A percentile compares a stretch with the other conserved stretches of the same genome.
phyloP scores from a whole-genome alignment of 768 basidiomycete genomes.

The Phylloporus rhodoxanthus region DNA sequence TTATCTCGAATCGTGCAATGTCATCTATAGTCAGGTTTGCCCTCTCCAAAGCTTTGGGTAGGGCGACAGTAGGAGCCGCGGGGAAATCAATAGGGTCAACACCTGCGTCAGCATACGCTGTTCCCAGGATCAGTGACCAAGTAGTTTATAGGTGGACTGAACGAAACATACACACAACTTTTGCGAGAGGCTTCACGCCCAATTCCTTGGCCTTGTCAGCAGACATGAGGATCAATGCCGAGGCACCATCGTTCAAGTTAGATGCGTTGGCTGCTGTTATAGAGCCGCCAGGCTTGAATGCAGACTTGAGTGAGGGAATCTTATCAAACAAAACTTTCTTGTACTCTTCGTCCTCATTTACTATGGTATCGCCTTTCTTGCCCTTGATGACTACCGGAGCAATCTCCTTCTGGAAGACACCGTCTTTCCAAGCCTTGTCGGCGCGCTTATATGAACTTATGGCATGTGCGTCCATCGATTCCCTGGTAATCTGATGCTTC shows the following conservation, averaged over 20 bases:
- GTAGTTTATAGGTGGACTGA: not conserved
- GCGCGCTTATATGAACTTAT: conserved; percentile 95
- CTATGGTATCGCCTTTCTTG: conserved; percentile 87
- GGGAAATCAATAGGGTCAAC: conserved; percentile 98
- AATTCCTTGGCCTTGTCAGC: conserved; percentile 89
- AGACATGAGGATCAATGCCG: conserved; percentile 91
- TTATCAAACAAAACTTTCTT: conserved; percentile 96
- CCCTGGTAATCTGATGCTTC: conserved; percentile 78
- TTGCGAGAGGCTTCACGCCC: conserved; percentile 88
- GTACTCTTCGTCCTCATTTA: conserved; percentile 96
- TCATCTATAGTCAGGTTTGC: conserved; percentile 80
- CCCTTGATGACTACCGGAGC: conserved; percentile 87
- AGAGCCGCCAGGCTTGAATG: conserved; percentile 82
- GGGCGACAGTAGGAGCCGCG: conserved; percentile 83
- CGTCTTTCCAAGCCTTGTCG: conserved; percentile 82
- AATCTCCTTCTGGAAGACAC: conserved; percentile 81
- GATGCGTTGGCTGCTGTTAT: conserved; percentile 98
- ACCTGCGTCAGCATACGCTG: conserved; percentile 95
- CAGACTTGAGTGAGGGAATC: conserved; percentile 79
- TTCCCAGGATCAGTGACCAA: conserved; percentile 4
- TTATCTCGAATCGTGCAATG: conserved; percentile 91
- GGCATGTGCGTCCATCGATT: conserved; percentile 85
- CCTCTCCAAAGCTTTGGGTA: conserved; percentile 82
- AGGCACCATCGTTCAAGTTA: conserved; percentile 92
- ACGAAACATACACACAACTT: conserved; percentile 73